A percentile compares a stretch with the other conserved stretches of the same genome.
Conservation (phyloP, 2,329 filamentous ascomycete genomes). For the Fusarium burgessii region DNA sequence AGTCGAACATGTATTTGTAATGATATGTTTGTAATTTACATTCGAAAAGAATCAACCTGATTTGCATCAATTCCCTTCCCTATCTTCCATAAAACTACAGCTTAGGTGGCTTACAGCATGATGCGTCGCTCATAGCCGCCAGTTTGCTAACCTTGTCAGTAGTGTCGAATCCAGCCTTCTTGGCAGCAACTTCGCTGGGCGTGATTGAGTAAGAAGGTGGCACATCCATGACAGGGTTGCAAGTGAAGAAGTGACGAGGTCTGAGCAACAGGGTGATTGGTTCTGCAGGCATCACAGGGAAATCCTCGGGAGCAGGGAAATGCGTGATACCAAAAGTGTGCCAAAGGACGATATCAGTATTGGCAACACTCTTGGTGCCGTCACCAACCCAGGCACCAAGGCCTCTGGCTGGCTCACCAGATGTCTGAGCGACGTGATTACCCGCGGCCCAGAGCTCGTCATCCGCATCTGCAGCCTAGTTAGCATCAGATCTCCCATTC, state of each 20-base stretch:
- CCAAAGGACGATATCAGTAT: slow-evolving; percentile 91
- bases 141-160: slow-evolving; percentile 41
- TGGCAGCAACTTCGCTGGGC: slow-evolving; percentile 47
- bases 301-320: slow-evolving; percentile 90
- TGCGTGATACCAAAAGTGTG: slow-evolving; percentile 94
- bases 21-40: background rate
- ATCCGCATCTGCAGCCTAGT: slow-evolving; percentile 70
- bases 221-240: slow-evolving; percentile 84
- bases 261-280: slow-evolving; percentile 84
- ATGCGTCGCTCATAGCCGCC: slow-evolving; percentile 12
- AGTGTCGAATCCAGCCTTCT: slow-evolving; percentile 40
- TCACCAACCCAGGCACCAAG: slow-evolving; percentile 84
- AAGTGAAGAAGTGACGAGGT: slow-evolving; percentile 84
- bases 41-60: background rate
- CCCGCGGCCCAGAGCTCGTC: slow-evolving; percentile 87
- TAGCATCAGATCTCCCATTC: too few relatives aligned
- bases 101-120: background rate
- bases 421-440: slow-evolving; percentile 88
- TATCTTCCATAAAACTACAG: background rate
- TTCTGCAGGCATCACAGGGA: slow-evolving; percentile 90
- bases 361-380: slow-evolving; percentile 75
- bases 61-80: background rate
- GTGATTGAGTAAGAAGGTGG: slow-evolving; percentile 63
- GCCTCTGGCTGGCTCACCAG: slow-evolving; percentile 79
- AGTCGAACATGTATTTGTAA: background rate